A percentile compares a stretch with the other conserved stretches of the same genome.
Conservation (phyloP, 257 asterid genomes). For the Capsicum baccatum region DNA sequence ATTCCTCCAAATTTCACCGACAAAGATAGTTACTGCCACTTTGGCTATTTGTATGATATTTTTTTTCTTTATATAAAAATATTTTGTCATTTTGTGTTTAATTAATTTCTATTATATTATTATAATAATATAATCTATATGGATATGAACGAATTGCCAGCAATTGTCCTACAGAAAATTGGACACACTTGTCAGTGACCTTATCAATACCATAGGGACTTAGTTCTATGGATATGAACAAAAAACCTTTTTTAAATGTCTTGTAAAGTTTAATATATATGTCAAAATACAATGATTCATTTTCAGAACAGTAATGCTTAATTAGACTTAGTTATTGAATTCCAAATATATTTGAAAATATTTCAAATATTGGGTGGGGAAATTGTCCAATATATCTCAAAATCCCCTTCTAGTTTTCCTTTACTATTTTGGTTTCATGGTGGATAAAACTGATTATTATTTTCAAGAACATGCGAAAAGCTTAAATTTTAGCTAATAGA, state of each 20-base stretch:
- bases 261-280: neutral
- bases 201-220: constrained; percentile 27
- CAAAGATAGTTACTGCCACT: constrained; percentile 5
- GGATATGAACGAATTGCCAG: constrained; percentile 22
- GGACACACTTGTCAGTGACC: constrained; percentile 29
- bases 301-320: neutral
- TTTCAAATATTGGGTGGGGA: neutral
- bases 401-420: neutral
- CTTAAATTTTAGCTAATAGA: neutral
- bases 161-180: constrained; percentile 23
- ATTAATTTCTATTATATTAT: neutral
- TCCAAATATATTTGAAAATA: neutral
- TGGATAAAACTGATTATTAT: neutral
- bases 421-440: neutral
- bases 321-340: neutral
- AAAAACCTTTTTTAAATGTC: neutral
- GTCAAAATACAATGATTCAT: constrained; percentile 23
- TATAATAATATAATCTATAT: neutral
- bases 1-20: constrained; percentile 20
- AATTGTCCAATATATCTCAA: neutral
- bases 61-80: neutral
- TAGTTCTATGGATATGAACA: constrained; percentile 17
- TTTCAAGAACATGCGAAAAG: neutral
- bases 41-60: constrained; percentile 1
- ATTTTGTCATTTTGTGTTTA: neutral